Evolutionary conservation across 306 rosid species (phyloP).

Genomic region (Sicyos edulis): DNA sequence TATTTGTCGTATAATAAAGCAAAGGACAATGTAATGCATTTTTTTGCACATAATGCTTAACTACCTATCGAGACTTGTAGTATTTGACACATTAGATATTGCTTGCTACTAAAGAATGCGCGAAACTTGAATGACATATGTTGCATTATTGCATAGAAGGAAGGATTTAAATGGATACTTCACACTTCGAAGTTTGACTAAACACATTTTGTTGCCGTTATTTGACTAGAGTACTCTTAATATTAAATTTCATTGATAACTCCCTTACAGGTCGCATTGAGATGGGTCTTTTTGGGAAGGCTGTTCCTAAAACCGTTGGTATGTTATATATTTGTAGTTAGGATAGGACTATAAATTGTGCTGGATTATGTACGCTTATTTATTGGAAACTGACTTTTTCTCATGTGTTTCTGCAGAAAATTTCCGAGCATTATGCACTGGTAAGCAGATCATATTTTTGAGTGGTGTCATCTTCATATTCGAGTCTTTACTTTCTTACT

Average conservation of each 20-base stretch:
- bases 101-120: not conserved
- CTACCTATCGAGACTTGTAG: not conserved
- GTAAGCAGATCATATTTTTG: slow-evolving; percentile 34
- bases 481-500: not conserved
- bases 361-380: not conserved
- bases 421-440: slow-evolving; percentile 94
- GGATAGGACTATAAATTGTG: not conserved
- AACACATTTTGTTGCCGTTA: not conserved
- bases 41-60: not conserved
- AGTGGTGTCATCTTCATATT: not conserved
- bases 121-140: not conserved
- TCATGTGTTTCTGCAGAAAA: slow-evolving; percentile 56
- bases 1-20: not conserved
- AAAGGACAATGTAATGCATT: not conserved
- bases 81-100: not conserved
- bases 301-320: slow-evolving; percentile 98
- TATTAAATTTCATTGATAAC: slow-evolving; percentile 12
- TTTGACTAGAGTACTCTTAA: not conserved
- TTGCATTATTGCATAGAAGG: not conserved
- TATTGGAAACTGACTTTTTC: not conserved
- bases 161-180: not conserved
- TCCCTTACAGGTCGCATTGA: slow-evolving; percentile 70
- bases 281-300: slow-evolving; percentile 80
- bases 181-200: not conserved
- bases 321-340: slow-evolving; percentile 8